These are phyloP conservation scores for Dactylellina leptospora DNA, from an alignment of 2,329 filamentous ascomycete species.

Conservation along the genomic window DNA sequence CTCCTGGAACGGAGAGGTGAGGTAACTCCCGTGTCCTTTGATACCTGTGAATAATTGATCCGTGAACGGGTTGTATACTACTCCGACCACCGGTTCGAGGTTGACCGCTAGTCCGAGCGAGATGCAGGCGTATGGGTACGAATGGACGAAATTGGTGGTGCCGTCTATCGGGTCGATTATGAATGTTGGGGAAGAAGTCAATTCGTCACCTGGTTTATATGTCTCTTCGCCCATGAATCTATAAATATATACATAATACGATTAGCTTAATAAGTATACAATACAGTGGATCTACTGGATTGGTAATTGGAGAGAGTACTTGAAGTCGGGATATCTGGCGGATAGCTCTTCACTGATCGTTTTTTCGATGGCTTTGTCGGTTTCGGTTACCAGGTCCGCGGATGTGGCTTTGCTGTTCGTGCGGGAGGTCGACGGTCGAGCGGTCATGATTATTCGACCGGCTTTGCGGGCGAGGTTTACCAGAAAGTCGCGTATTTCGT, in stretches of 20 bases:
- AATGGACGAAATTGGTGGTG: constrained; percentile 73
- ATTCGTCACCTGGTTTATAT: constrained; percentile 66
- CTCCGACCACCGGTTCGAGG: constrained; percentile 66
- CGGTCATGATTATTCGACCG: constrained; percentile 71
- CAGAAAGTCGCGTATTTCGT: constrained; percentile 71
- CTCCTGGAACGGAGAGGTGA: constrained; percentile 55
- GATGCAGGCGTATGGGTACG: constrained; percentile 68
- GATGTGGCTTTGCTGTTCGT: constrained; percentile 73
- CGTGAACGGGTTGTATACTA: constrained; percentile 71
- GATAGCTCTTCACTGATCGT: constrained; percentile 68
- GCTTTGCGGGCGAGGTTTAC: constrained; percentile 70
- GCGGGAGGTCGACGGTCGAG: constrained; percentile 68
- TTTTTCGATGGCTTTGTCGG: constrained; percentile 72
- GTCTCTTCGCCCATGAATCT: constrained; percentile 70
- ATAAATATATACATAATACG: background rate
- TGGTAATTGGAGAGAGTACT: constrained; percentile 56
- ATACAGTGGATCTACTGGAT: background rate
- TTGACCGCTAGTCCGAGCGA: constrained; percentile 68
- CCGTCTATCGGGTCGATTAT: constrained; percentile 73
- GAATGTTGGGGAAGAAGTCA: constrained; percentile 68
- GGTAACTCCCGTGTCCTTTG: constrained; percentile 66
- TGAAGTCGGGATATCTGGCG: constrained; percentile 66
- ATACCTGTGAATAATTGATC: constrained; percentile 67
- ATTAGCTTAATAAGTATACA: background rate
- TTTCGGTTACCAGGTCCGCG: constrained; percentile 74